Evolutionary conservation across 148 eudicot species (phyloP).

Genomic region (Diospyros kaki): DNA sequence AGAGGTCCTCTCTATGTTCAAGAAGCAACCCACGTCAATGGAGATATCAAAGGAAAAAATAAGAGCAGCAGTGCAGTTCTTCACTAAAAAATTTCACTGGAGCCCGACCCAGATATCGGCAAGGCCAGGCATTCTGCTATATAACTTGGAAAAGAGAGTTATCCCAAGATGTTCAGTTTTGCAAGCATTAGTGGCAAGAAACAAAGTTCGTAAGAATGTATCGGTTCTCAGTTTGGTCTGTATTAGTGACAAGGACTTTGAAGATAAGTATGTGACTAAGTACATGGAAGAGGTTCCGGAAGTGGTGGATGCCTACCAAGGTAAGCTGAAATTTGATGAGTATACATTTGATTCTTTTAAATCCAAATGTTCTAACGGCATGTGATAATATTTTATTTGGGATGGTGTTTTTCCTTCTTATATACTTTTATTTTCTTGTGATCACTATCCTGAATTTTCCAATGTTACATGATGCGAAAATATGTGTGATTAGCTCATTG

Average conservation of each 20-base stretch:
- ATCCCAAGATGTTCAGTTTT: conserved; percentile 3
- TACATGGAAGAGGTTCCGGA: not conserved
- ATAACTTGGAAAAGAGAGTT: conserved; percentile 4
- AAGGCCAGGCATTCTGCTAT: not conserved
- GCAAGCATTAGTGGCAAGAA: not conserved
- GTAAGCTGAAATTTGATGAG: not conserved
- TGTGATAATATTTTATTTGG: not conserved
- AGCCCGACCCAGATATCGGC: not conserved
- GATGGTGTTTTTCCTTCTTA: not conserved
- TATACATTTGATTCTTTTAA: not conserved
- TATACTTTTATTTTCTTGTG: too few relatives aligned
- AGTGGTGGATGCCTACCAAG: conserved; percentile 8
- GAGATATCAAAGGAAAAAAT: not conserved
- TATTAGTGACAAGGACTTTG: not conserved
- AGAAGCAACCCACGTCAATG: conserved; percentile 1
- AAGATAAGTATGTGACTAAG: not conserved
- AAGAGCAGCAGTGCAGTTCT: not conserved
- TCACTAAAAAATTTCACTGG: not conserved
- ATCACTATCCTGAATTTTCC: too few relatives aligned
- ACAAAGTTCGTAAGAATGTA: not conserved
- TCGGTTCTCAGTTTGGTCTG: not conserved
- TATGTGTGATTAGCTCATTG: too few relatives aligned
- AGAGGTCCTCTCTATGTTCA: conserved; percentile 2
- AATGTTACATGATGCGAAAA: too few relatives aligned
- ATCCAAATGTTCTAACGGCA: too few relatives aligned